Evolutionary conservation across 345 rosid species (phyloP).

Genomic region (Eucalyptus polybractea): DNA sequence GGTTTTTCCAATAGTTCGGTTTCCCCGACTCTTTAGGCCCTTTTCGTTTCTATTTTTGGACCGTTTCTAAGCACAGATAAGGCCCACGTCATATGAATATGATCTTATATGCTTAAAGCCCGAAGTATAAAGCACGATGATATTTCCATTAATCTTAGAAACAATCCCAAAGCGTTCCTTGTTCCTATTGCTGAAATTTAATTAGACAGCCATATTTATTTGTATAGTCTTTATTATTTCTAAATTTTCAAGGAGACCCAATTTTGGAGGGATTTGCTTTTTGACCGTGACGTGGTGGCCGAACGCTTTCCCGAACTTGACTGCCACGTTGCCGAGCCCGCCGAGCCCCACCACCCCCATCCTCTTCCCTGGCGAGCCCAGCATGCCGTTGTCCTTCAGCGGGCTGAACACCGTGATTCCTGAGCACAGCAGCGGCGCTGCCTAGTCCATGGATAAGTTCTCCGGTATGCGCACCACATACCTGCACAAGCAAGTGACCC

Average conservation of each 20-base stretch:
- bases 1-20: neutral
- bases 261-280: neutral
- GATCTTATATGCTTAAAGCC: neutral
- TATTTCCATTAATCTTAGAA: neutral
- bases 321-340: slow-evolving; percentile 44
- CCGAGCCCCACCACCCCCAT: slow-evolving; percentile 44
- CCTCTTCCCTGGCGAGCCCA: slow-evolving; percentile 14
- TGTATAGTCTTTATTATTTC: neutral
- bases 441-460: slow-evolving; percentile 41
- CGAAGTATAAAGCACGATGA: neutral
- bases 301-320: slow-evolving; percentile 46
- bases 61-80: neutral
- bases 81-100: neutral
- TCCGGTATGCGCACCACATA: slow-evolving; percentile 41
- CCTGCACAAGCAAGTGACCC: neutral
- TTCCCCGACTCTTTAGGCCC: neutral
- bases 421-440: slow-evolving; percentile 44
- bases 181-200: neutral
- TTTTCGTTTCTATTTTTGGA: neutral
- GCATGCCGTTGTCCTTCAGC: slow-evolving; percentile 23
- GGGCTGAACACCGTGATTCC: slow-evolving; percentile 47
- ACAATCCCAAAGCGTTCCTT: neutral
- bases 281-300: slow-evolving; percentile 41
- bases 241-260: neutral
- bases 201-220: neutral